Conservation (phyloP, 2,329 filamentous ascomycete species). For the Fusarium abutilonis region DNA sequence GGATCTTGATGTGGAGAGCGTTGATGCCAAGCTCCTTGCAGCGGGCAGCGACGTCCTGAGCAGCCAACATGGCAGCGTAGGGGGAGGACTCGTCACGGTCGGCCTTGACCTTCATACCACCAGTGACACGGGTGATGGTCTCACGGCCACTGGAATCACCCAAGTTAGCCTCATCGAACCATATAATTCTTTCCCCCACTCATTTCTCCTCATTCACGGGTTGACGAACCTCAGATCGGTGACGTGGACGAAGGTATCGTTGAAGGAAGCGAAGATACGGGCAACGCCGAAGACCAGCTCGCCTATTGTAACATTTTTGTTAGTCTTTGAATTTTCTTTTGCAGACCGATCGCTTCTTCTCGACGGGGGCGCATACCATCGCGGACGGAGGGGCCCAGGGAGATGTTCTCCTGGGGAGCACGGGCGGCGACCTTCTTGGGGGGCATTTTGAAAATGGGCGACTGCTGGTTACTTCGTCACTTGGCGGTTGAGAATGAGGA, state of each 20-base stretch:
- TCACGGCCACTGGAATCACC: slow-evolving; percentile 91
- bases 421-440: slow-evolving; percentile 85
- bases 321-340: slow-evolving; percentile 16
- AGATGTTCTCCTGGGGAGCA: slow-evolving; percentile 96
- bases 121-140: slow-evolving; percentile 99
- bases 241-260: slow-evolving; percentile 96
- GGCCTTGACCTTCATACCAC: slow-evolving; percentile 99
- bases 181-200: slow-evolving; percentile 20
- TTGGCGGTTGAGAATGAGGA: slow-evolving; percentile 51
- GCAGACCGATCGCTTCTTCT: slow-evolving; percentile 10
- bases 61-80: slow-evolving; percentile 99
- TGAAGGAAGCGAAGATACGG: slow-evolving; percentile 94
- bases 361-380: slow-evolving; percentile 72
- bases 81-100: slow-evolving; percentile 99
- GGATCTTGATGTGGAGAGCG: slow-evolving; percentile 99
- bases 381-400: slow-evolving; percentile 93
- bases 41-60: slow-evolving; percentile 94
- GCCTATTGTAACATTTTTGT: slow-evolving; percentile 65
- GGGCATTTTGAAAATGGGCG: slow-evolving; percentile 74
- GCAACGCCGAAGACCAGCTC: slow-evolving; percentile 98
- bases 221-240: slow-evolving; percentile 91
- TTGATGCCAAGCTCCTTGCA: slow-evolving; percentile 79
- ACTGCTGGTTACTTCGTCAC: slow-evolving; percentile 50
- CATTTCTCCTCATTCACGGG: slow-evolving; percentile 35
- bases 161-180: slow-evolving; percentile 46